Conservation (phyloP, 192 early-diverging fungal species). For the Oehlia diaphana region DNA sequence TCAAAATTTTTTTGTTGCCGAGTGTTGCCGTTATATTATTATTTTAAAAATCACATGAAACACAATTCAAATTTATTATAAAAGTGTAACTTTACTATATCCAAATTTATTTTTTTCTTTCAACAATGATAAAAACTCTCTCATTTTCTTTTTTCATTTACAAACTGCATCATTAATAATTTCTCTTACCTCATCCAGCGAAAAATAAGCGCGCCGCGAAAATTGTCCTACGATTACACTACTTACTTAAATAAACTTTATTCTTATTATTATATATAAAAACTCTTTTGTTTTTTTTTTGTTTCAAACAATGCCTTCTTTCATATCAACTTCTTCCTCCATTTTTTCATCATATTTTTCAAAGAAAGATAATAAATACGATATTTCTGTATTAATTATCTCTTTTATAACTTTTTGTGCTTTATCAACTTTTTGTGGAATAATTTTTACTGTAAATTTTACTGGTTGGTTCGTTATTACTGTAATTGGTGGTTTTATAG, state of each 20-base stretch:
- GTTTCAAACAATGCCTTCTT: background rate
- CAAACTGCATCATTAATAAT: background rate
- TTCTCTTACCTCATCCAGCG: background rate
- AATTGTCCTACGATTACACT: background rate
- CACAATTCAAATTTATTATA: background rate
- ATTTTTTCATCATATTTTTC: background rate
- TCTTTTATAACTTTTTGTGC: background rate
- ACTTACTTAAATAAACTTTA: no score
- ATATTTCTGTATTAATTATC: background rate
- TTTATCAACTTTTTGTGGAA: background rate
- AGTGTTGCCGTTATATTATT: no score
- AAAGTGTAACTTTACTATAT: background rate
- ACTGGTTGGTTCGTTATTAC: background rate
- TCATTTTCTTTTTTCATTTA: background rate
- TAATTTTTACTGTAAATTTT: background rate
- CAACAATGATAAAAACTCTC: background rate
- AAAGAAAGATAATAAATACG: background rate
- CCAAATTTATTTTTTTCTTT: background rate
- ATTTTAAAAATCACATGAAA: background rate
- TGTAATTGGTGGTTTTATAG: background rate
- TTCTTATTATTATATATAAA: background rate
- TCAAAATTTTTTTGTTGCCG: no score
- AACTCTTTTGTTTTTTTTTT: no score
- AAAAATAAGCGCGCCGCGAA: background rate
- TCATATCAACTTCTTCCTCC: background rate